phyloP scores from a whole-genome alignment of 768 basidiomycete species.

The Suillus spraguei region DNA sequence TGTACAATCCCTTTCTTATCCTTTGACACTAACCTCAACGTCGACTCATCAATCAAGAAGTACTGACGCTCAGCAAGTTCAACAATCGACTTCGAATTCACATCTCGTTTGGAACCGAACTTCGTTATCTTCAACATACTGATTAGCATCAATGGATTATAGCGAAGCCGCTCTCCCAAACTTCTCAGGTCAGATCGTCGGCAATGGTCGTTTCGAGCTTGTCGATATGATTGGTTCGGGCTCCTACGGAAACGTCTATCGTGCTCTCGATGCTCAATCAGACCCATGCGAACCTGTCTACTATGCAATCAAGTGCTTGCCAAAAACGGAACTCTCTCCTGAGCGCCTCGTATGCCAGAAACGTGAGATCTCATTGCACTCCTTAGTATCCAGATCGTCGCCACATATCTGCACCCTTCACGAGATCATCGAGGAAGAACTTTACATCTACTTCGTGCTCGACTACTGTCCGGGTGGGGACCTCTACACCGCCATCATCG shows the following conservation, averaged over 20 bases:
- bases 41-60: constrained; percentile 6
- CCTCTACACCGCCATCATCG: constrained; percentile 71
- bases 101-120: neutral
- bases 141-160: constrained; percentile 8
- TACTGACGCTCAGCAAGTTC: constrained; percentile 7
- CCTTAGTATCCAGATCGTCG: constrained; percentile 49
- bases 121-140: constrained; percentile 8
- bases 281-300: constrained; percentile 40
- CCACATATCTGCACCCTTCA: constrained; percentile 72
- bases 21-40: constrained; percentile 9
- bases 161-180: constrained; percentile 40
- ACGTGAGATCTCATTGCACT: constrained; percentile 69
- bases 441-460: constrained; percentile 68
- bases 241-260: constrained; percentile 78
- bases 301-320: constrained; percentile 79
- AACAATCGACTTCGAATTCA: neutral
- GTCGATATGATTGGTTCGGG: constrained; percentile 69
- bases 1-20: neutral
- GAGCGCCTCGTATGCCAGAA: constrained; percentile 60
- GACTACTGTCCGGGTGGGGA: constrained; percentile 64
- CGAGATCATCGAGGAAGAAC: constrained; percentile 59
- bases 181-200: constrained; percentile 52
- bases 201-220: constrained; percentile 63
- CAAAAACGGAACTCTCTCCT: constrained; percentile 54
- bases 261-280: constrained; percentile 56